These are phyloP conservation scores for Pseudogymnoascus sp. DNA, from an alignment of 2,329 filamentous ascomycete species.

Conservation along the genomic window DNA sequence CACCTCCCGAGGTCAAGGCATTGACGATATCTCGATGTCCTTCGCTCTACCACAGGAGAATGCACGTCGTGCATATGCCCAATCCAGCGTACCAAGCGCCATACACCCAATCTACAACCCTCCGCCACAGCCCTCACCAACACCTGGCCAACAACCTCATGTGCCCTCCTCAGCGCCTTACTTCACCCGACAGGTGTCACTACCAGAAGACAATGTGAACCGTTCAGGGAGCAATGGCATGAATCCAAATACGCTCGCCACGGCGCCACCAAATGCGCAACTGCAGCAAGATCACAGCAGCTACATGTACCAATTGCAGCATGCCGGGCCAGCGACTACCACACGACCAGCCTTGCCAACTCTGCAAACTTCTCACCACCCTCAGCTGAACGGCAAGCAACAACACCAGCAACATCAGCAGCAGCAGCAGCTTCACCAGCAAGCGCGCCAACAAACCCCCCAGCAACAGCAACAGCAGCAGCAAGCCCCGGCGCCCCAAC, in stretches of 20 bases:
- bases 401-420: conserved; percentile 24
- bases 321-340: neutral
- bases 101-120: conserved; percentile 9
- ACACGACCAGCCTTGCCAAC: conserved; percentile 1
- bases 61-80: conserved; percentile 9
- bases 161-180: conserved; percentile 3
- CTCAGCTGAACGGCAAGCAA: conserved; percentile 14
- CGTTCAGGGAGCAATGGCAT: conserved; percentile 2
- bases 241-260: conserved; percentile 6
- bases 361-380: conserved; percentile 5
- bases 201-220: neutral
- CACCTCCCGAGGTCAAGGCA: conserved; percentile 6
- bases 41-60: conserved; percentile 10
- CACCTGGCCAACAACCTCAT: conserved; percentile 1
- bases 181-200: neutral
- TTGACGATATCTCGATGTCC: conserved; percentile 8
- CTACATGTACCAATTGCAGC: conserved; percentile 7
- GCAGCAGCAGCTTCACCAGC: conserved; percentile 26
- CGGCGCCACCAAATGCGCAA: neutral
- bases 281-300: conserved; percentile 4
- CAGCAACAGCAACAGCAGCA: conserved; percentile 27
- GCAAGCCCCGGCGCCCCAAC: conserved; percentile 20
- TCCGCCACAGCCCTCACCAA: neutral
- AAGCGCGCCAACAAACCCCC: conserved; percentile 27
- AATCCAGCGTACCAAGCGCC: neutral